Evolutionary conservation across 2,329 filamentous ascomycete species (phyloP), one percentile per base, ranked within the genome.

Genomic region (Rhynchosporium graminicola): DNA sequence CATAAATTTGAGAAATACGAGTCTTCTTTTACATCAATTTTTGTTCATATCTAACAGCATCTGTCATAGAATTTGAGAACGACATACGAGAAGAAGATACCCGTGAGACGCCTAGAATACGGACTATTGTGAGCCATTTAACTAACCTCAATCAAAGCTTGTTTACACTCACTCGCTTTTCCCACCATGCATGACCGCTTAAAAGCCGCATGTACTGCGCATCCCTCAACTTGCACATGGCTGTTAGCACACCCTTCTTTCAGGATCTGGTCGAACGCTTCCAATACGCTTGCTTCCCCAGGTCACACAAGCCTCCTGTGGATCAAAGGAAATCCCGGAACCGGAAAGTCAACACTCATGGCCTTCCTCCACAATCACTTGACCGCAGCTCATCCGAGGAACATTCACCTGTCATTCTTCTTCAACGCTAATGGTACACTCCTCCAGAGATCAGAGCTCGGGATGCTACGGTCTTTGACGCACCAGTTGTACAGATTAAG

Each of bases 271-370:
- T 33, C 59, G 3, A 3, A 4, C 0, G 0, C 33, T 0, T 13
- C 31, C 4, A 36, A 36, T 36, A 10, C 9, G 9, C 31, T 26
- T 0, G 29, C 43, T 20, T 3, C 38, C 3, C 13, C 13, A 3
- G 10, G 4, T 10, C 13, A 10, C 9, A 68, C 7, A 50, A 70
- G 65, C 3, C 4, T 77, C 0, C 72, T 77, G 3, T 78, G 74
- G 75, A 74, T 79, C 42, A 76, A 75, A 55, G 77, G 77, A 1
- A 76, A 78, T 31, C 76, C 77, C 3, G 76, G 77, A 5, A 73
- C 74, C 0, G 76, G 77, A 1, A 79, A 79, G 59, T 78, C 76
- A 4, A 79, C 76, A 1, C 61, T 79, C 38, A 67, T 79, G 54
- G 69, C 68, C 40, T 71, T 73, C 63, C 36, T 77, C 1, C 68